Base-by-base conservation (phyloP, 176 grass and related monocot genomes). In the Oryza officinalis region DNA sequence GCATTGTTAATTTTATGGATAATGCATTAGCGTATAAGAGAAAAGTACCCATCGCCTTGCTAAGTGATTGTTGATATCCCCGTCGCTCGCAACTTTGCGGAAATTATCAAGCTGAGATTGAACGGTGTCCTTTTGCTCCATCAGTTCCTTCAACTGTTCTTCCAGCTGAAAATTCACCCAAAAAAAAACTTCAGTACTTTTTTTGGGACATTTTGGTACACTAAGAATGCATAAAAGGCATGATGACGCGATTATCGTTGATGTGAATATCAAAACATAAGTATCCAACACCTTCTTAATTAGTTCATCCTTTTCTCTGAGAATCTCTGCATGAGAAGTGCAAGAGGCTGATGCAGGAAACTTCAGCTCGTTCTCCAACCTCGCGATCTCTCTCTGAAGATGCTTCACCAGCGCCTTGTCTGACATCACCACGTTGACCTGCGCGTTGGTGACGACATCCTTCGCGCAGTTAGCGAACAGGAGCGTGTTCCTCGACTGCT, bases 401-500 rank as follows among this genome's bases (percentile, higher is more conserved):
- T 91, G 93, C 81, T 92, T 95, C 73, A 98, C 91, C 44, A 98
- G 54, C 28, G 88, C 91, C 85, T 95, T 98, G 77, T 98, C 91
- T 33, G 96, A 94, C 87, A 98, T 95, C 27, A 98, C 87, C 8
- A 95, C 69, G 7, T 98, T 98, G 77, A 98, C 96, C 20, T 86
- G 82, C 65, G 96, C 96, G 10, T 95, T 88, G 25, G 91, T 95
- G 52, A 66, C 89, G 11, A 95, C 96, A 43, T 95, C 78, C 59
- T 95, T 95, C 2, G 96, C 91, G 43, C 96, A 95, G 70, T 88
- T 95, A 44, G 96, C 96, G 5, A 98, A 98, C 43, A 98, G 35
- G 43, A 98, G 93, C 1, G 93, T 94, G 83, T 98, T 98, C 77
- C 89, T 90, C 22, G 96, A 95, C 77, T 98, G 93, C 82, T 98